phyloP scores from a whole-genome alignment of 768 basidiomycete species.

The Phlegmacium glaucopus region DNA sequence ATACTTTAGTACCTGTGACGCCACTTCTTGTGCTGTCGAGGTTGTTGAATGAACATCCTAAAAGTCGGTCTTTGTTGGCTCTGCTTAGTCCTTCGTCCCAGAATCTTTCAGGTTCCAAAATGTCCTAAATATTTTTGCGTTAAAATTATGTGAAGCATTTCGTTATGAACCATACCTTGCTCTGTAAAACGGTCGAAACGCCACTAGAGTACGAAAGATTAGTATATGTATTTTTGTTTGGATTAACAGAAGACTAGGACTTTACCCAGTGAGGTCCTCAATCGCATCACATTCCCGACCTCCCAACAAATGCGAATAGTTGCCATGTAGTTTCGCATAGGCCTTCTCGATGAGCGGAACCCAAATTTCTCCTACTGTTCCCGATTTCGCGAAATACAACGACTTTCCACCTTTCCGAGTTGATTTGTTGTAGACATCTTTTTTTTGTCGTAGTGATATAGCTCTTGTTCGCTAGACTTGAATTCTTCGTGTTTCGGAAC shows the following conservation, averaged over 20 bases:
- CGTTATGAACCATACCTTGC: slow-evolving; percentile 34
- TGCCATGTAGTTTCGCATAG: slow-evolving; percentile 53
- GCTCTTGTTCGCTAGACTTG: slow-evolving; percentile 32
- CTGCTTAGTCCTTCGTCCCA: slow-evolving; percentile 51
- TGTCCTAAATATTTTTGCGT: slow-evolving; percentile 29
- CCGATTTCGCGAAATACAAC: slow-evolving; percentile 48
- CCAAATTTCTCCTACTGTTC: slow-evolving; percentile 49
- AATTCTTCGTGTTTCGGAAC: slow-evolving; percentile 52
- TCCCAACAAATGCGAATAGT: slow-evolving; percentile 33
- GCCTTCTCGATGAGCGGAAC: slow-evolving; percentile 60
- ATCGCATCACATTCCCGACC: slow-evolving; percentile 44
- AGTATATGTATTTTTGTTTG: too few relatives aligned
- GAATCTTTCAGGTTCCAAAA: slow-evolving; percentile 46
- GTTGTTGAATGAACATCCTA: slow-evolving; percentile 46
- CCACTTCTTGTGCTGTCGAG: slow-evolving; percentile 32
- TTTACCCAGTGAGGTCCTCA: slow-evolving; percentile 56
- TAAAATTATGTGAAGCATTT: too few relatives aligned
- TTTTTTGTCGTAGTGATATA: slow-evolving; percentile 56
- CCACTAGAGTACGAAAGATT: slow-evolving; percentile 27
- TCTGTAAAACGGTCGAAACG: slow-evolving; percentile 41
- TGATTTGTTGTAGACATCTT: slow-evolving; percentile 37
- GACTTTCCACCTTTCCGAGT: slow-evolving; percentile 47
- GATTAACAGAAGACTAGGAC: neutral
- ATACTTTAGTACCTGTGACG: too few relatives aligned
- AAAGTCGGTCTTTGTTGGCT: slow-evolving; percentile 49